Percentiles rank a stretch among this genome's conserved stretches.
Evolutionary conservation across 208 protist species (phyloP).

Genomic region (Naegleria gruberi): DNA sequence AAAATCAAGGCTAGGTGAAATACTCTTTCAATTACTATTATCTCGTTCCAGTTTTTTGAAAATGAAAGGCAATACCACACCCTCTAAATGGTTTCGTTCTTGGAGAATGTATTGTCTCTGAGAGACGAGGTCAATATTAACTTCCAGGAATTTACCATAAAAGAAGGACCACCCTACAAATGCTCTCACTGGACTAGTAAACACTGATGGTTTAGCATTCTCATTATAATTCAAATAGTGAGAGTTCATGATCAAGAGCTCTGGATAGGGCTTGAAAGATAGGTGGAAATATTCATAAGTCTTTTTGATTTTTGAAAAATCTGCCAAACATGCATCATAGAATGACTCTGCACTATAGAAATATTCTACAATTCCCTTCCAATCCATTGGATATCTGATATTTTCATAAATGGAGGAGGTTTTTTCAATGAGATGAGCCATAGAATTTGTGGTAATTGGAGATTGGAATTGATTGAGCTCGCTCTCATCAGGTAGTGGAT

Average conservation of each 20-base stretch:
- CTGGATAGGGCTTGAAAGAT: neutral
- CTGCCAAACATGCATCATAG: neutral
- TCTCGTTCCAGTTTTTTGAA: neutral
- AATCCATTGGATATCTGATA: neutral
- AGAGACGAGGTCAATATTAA: neutral
- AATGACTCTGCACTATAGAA: neutral
- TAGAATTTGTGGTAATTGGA: too few relatives aligned
- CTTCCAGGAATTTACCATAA: neutral
- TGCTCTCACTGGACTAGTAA: neutral
- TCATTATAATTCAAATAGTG: neutral
- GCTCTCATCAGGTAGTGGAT: too few relatives aligned
- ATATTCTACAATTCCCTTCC: neutral
- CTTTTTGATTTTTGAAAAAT: neutral
- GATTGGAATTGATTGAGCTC: too few relatives aligned
- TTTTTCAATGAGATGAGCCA: too few relatives aligned
- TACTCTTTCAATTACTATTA: too few relatives aligned
- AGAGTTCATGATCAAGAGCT: neutral
- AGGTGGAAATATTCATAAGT: neutral
- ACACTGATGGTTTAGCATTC: neutral
- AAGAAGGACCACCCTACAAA: neutral
- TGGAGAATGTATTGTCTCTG: neutral
- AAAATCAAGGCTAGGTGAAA: too few relatives aligned
- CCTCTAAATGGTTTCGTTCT: neutral
- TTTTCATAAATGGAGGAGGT: too few relatives aligned
- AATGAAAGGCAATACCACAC: neutral